These are phyloP conservation scores for Melampsora americana DNA, from an alignment of 1,284 basidiomycete genomes.

Conservation along the genomic window DNA sequence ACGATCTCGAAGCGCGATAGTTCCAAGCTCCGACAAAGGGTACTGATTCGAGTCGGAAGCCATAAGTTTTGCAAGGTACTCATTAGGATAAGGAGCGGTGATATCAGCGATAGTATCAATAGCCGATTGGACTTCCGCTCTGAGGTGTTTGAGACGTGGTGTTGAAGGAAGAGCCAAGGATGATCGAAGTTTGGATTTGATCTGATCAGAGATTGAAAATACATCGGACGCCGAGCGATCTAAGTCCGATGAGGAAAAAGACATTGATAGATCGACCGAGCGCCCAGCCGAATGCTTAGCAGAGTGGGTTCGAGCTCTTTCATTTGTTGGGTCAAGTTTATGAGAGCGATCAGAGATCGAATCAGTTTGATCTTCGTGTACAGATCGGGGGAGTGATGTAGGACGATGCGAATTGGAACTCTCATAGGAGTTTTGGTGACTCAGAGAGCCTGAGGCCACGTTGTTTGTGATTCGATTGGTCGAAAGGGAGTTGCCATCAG, in stretches of 20 bases:
- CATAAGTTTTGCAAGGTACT: neutral
- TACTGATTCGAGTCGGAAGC: neutral
- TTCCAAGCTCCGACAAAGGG: neutral
- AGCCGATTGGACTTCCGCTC: slow-evolving; percentile 12
- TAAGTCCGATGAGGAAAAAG: neutral
- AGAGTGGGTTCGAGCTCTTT: neutral
- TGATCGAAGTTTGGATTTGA: slow-evolving; percentile 18
- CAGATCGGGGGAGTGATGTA: neutral
- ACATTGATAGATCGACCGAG: neutral
- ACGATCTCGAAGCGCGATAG: slow-evolving; percentile 9
- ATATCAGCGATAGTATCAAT: slow-evolving; percentile 16
- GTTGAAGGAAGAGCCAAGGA: slow-evolving; percentile 15
- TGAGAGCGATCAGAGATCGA: neutral
- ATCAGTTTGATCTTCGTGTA: neutral
- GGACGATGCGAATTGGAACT: neutral
- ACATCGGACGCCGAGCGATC: neutral
- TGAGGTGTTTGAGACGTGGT: slow-evolving; percentile 6
- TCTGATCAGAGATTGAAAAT: slow-evolving; percentile 23
- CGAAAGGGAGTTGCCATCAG: neutral
- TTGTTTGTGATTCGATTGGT: neutral
- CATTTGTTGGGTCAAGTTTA: neutral
- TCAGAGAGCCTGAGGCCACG: neutral
- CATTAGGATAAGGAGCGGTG: slow-evolving; percentile 24
- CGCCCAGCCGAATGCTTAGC: neutral
- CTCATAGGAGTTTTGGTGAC: neutral